Percentiles rank a stretch among this genome's conserved stretches.
Evolutionary conservation across 805 yeast species (phyloP).

Genomic region (Candida glaebosa): DNA sequence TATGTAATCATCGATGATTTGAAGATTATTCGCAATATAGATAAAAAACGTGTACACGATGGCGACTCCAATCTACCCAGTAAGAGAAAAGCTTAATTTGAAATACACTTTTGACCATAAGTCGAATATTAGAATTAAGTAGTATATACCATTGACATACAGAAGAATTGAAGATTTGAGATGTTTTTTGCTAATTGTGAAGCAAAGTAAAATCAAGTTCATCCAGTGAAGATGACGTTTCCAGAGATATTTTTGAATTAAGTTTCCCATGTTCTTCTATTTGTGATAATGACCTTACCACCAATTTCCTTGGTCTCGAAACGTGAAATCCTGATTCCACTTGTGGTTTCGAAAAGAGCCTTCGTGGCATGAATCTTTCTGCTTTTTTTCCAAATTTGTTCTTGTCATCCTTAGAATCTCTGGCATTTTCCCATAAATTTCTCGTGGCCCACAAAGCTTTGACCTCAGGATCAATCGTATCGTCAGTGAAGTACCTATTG

Average conservation of each 20-base stretch:
- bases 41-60: conserved; percentile 46
- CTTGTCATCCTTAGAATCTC: not conserved
- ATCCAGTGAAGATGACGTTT: not conserved
- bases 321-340: conserved; percentile 27
- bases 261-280: not conserved
- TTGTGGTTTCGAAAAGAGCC: conserved; percentile 2
- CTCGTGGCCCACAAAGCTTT: conserved; percentile 51
- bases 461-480: conserved; percentile 49
- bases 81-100: not conserved
- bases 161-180: not conserved
- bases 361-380: conserved; percentile 3
- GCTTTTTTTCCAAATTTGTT: not conserved
- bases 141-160: not conserved
- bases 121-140: not conserved
- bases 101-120: not conserved
- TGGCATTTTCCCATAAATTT: conserved; percentile 14
- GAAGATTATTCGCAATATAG: conserved; percentile 54
- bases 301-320: conserved; percentile 30
- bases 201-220: conserved; percentile 2
- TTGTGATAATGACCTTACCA: conserved; percentile 18
- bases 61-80: not conserved
- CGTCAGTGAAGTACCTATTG: conserved; percentile 35
- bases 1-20: conserved; percentile 53
- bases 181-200: not conserved
- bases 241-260: not conserved